Percentiles rank a stretch among this genome's conserved stretches.
Conservation (phyloP, 2,329 filamentous ascomycete species). For the Dothistroma septosporum region DNA sequence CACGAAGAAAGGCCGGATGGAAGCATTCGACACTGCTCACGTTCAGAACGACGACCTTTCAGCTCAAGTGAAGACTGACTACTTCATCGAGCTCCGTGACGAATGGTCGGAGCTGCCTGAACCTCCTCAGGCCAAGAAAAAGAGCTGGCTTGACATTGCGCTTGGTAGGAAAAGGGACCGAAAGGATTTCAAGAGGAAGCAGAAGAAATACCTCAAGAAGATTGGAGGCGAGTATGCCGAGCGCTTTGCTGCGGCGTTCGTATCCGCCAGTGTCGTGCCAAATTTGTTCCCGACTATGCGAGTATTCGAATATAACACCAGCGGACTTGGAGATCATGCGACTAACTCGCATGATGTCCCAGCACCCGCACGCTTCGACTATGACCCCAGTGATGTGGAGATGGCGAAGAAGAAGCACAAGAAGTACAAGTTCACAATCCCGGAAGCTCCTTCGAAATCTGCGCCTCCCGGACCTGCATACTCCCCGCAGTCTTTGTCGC, state of each 20-base stretch:
- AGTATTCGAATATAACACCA: conserved; percentile 90
- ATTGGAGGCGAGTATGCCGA: conserved; percentile 81
- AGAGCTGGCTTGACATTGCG: conserved; percentile 24
- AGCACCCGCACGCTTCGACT: conserved; percentile 17
- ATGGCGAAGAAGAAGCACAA: conserved; percentile 49
- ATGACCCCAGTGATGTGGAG: conserved; percentile 33
- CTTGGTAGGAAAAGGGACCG: conserved; percentile 38
- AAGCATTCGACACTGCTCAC: conserved; percentile 9
- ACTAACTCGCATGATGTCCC: conserved; percentile 6
- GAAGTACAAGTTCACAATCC: conserved; percentile 51
- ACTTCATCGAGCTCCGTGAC: conserved; percentile 71
- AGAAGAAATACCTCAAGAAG: conserved; percentile 55
- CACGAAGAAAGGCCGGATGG: conserved; percentile 43
- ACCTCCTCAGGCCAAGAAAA: conserved; percentile 35
- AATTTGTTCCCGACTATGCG: conserved; percentile 81
- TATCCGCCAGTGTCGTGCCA: conserved; percentile 83
- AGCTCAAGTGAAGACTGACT: conserved; percentile 66
- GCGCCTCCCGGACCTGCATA: conserved; percentile 84
- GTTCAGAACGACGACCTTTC: conserved; percentile 49
- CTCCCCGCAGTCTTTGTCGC: conserved; percentile 73
- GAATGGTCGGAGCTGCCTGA: conserved; percentile 74
- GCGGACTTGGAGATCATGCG: conserved; percentile 56
- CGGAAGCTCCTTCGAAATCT: conserved; percentile 66
- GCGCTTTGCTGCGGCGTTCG: conserved; percentile 74
- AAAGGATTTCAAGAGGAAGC: conserved; percentile 51